Conservation (phyloP, 345 rosid genomes). For the Heritiera littoralis region DNA sequence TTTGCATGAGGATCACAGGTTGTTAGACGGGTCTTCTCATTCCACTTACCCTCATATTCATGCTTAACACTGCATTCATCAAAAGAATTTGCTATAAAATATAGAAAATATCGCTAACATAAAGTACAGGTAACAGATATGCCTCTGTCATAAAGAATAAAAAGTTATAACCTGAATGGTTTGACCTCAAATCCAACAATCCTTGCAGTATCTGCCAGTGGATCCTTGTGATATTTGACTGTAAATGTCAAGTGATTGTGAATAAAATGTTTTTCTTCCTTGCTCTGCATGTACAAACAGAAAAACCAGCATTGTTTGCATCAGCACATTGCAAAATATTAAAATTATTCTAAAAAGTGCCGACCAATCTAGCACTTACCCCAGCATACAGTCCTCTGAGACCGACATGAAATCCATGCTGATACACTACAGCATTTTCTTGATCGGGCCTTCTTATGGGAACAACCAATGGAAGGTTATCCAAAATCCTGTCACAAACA, state of each 20-base stretch:
- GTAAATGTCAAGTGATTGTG: conserved; percentile 80
- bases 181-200: conserved; percentile 94
- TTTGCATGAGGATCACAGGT: conserved; percentile 89
- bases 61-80: conserved; percentile 65
- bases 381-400: conserved; percentile 65
- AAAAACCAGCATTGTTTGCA: neutral
- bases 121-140: conserved; percentile 6
- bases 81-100: conserved; percentile 20
- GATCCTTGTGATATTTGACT: conserved; percentile 74
- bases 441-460: conserved; percentile 52
- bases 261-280: conserved; percentile 79
- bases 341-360: conserved; percentile 1
- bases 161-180: conserved; percentile 70
- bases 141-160: conserved; percentile 10
- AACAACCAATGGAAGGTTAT: conserved; percentile 74
- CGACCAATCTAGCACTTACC: conserved; percentile 37
- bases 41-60: conserved; percentile 75
- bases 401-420: conserved; percentile 67
- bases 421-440: conserved; percentile 51
- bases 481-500: conserved; percentile 58
- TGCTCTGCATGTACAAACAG: conserved; percentile 49
- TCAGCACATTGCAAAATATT: conserved; percentile 5
- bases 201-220: conserved; percentile 56
- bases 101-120: neutral
- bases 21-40: conserved; percentile 61